Conservation (phyloP, 2,329 filamentous ascomycete genomes). For the Ploettnerulaceae sp. region DNA sequence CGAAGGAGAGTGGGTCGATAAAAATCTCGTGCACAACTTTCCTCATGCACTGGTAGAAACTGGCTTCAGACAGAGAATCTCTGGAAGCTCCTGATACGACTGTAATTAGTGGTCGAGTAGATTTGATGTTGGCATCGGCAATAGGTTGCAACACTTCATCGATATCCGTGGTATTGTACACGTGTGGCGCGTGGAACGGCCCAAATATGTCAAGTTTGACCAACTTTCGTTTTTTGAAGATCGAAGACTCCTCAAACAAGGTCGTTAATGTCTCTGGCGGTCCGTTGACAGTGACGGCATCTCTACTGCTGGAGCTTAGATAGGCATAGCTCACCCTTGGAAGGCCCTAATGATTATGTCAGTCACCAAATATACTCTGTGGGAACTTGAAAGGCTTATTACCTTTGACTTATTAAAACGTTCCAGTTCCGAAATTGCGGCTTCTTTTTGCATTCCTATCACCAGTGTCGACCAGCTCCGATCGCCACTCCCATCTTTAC, state of each 20-base stretch:
- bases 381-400: too few species aligned
- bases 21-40: constrained; percentile 21
- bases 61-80: constrained; percentile 2
- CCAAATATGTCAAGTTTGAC: constrained; percentile 24
- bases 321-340: constrained; percentile 9
- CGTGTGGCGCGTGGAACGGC: constrained; percentile 32
- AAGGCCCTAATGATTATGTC: neutral
- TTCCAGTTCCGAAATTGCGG: constrained; percentile 16
- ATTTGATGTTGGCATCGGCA: constrained; percentile 18
- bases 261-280: constrained; percentile 14
- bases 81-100: constrained; percentile 12
- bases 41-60: constrained; percentile 17
- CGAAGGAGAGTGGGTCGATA: constrained; percentile 18
- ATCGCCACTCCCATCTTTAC: constrained; percentile 6
- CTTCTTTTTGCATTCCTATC: constrained; percentile 16
- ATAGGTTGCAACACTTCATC: too few species aligned
- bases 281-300: constrained; percentile 24
- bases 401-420: constrained; percentile 17
- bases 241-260: constrained; percentile 15
- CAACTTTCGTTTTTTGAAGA: constrained; percentile 16
- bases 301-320: constrained; percentile 19
- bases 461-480: constrained; percentile 24
- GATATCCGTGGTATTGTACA: constrained; percentile 27
- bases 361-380: neutral
- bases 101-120: constrained; percentile 9